These are phyloP conservation scores for Nosema muscidifuracis DNA, from an alignment of 371 early-diverging fungal species.

Conservation along the genomic window DNA sequence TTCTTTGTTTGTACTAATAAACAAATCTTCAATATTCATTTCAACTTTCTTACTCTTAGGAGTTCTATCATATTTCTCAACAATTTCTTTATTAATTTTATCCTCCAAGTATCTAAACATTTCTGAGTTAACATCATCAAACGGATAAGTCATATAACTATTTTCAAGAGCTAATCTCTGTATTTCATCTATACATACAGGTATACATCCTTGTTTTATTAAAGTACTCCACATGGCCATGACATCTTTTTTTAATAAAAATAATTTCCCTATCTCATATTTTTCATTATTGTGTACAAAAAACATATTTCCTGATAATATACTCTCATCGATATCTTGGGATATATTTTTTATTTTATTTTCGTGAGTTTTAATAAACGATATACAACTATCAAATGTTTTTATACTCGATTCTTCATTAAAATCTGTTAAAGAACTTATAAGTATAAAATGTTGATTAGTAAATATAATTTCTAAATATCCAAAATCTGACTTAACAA, in stretches of 20 bases:
- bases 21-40: constrained; percentile 21
- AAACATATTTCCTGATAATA: not conserved
- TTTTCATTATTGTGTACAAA: not conserved
- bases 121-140: constrained; percentile 36
- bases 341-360: not conserved
- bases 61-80: constrained; percentile 45
- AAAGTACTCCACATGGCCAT: constrained; percentile 34
- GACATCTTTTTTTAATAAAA: constrained; percentile 24
- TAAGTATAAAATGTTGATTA: not conserved
- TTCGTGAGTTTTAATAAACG: constrained; percentile 11
- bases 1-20: not conserved
- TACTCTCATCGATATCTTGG: not conserved
- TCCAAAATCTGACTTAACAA: not conserved
- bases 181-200: constrained; percentile 52
- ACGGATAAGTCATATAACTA: constrained; percentile 39
- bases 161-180: constrained; percentile 53
- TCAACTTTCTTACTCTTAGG: constrained; percentile 41
- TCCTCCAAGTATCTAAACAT: constrained; percentile 41
- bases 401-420: too few species aligned
- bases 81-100: constrained; percentile 3
- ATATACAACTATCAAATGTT: constrained; percentile 24
- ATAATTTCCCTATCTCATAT: constrained; percentile 35
- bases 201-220: constrained; percentile 40
- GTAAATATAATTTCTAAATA: constrained; percentile 21
- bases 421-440: not conserved